Conservation (phyloP, 129 eudicot genomes). For the Flaveria robusta region DNA sequence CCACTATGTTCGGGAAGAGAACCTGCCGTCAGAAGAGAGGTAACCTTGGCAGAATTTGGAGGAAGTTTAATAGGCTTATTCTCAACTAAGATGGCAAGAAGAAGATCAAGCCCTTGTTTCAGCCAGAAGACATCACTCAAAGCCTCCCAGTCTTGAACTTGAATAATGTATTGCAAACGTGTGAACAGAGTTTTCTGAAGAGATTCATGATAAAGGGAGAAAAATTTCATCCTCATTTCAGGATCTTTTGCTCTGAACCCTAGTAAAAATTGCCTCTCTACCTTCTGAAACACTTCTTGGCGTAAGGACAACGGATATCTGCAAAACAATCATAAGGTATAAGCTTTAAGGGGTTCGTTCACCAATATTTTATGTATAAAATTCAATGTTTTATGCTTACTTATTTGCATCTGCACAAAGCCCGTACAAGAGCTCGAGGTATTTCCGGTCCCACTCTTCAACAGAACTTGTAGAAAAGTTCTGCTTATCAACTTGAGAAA, state of each 20-base stretch:
- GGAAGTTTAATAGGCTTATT: slow-evolving; percentile 92
- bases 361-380: not conserved
- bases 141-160: slow-evolving; percentile 97
- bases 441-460: slow-evolving; percentile 93
- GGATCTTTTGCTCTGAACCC: slow-evolving; percentile 98
- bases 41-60: slow-evolving; percentile 90
- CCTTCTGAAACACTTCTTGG: slow-evolving; percentile 92
- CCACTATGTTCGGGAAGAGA: slow-evolving; percentile 58
- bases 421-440: slow-evolving; percentile 91
- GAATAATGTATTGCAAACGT: slow-evolving; percentile 90
- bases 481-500: slow-evolving; percentile 95
- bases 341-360: not conserved
- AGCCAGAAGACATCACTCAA: slow-evolving; percentile 97
- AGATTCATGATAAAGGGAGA: slow-evolving; percentile 86
- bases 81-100: slow-evolving; percentile 95
- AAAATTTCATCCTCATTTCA: slow-evolving; percentile 74
- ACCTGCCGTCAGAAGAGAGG: slow-evolving; percentile 61
- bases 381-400: slow-evolving; percentile 35
- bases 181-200: slow-evolving; percentile 84
- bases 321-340: slow-evolving; percentile 30
- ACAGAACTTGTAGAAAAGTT: slow-evolving; percentile 55
- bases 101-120: slow-evolving; percentile 99
- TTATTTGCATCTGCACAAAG: slow-evolving; percentile 93
- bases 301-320: slow-evolving; percentile 73
- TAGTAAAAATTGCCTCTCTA: slow-evolving; percentile 85